Conservation (phyloP, 1,139 yeast genomes). For the Nakaseomyces kungkrabaensis region DNA sequence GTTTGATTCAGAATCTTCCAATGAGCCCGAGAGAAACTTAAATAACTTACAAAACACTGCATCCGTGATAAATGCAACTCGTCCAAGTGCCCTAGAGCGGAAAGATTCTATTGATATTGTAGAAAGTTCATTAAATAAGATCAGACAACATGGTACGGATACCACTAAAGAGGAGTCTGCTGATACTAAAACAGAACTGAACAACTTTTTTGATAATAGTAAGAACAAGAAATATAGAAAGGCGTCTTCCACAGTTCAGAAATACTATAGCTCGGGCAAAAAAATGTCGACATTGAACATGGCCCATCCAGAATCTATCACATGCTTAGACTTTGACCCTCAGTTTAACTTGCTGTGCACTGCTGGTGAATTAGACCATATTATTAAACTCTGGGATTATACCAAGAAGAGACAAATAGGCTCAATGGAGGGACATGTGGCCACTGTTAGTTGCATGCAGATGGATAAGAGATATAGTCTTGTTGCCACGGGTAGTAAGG, state of each 20-base stretch:
- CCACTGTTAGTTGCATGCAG: conserved; percentile 49
- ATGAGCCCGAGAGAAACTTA: conserved; percentile 19
- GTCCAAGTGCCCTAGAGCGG: not conserved
- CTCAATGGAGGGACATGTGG: conserved; percentile 43
- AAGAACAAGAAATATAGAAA: conserved; percentile 9
- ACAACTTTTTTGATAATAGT: conserved; percentile 16
- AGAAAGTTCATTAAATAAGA: conserved; percentile 1
- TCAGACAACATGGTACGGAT: not conserved
- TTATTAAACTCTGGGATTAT: conserved; percentile 79
- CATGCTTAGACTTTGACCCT: conserved; percentile 52
- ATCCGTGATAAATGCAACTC: conserved; percentile 4
- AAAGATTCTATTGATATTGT: conserved; percentile 3
- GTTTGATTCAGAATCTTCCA: conserved; percentile 24
- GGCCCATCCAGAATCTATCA: conserved; percentile 44
- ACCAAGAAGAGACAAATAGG: conserved; percentile 43
- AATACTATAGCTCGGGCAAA: conserved; percentile 42
- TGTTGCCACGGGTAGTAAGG: conserved; percentile 53
- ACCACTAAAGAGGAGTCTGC: conserved; percentile 7
- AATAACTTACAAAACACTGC: conserved; percentile 6
- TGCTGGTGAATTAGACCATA: conserved; percentile 63
- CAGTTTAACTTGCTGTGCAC: conserved; percentile 70
- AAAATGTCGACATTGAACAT: conserved; percentile 37
- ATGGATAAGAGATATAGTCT: conserved; percentile 39
- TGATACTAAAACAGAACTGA: conserved; percentile 7
- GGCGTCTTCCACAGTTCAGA: conserved; percentile 25